These are phyloP conservation scores for Moricandia moricandioides DNA, from an alignment of 345 rosid species.

Conservation along the genomic window DNA sequence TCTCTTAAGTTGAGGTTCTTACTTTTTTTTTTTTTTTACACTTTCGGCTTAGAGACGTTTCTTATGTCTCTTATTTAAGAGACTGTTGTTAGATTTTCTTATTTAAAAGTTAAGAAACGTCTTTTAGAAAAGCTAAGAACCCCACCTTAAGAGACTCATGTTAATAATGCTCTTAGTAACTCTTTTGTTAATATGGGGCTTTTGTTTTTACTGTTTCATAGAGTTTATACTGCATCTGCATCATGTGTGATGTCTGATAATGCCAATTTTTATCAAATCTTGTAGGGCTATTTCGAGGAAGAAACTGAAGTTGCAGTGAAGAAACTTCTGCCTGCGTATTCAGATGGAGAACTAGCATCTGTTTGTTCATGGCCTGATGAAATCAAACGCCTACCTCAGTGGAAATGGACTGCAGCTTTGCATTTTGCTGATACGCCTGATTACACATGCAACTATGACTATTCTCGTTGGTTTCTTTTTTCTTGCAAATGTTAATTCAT, in stretches of 20 bases:
- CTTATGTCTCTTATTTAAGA: too few species aligned
- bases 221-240: too few species aligned
- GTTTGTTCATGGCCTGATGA: slow-evolving; percentile 93
- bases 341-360: slow-evolving; percentile 76
- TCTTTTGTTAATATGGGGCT: not conserved
- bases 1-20: too few species aligned
- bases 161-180: too few species aligned
- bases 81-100: too few species aligned
- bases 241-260: too few species aligned
- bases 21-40: too few species aligned
- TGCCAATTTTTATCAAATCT: not conserved
- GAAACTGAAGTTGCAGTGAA: slow-evolving; percentile 62
- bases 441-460: slow-evolving; percentile 74
- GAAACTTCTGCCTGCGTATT: slow-evolving; percentile 67
- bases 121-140: too few species aligned
- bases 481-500: not conserved
- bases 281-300: slow-evolving; percentile 58
- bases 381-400: slow-evolving; percentile 48
- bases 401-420: slow-evolving; percentile 74
- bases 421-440: slow-evolving; percentile 91
- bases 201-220: not conserved
- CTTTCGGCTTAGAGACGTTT: too few species aligned
- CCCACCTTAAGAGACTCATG: too few species aligned
- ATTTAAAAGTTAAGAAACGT: too few species aligned
- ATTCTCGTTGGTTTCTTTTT: slow-evolving; percentile 54